These are phyloP conservation scores for Pythium rishiriense DNA, from an alignment of 352 stramenopile species.

Conservation along the genomic window DNA sequence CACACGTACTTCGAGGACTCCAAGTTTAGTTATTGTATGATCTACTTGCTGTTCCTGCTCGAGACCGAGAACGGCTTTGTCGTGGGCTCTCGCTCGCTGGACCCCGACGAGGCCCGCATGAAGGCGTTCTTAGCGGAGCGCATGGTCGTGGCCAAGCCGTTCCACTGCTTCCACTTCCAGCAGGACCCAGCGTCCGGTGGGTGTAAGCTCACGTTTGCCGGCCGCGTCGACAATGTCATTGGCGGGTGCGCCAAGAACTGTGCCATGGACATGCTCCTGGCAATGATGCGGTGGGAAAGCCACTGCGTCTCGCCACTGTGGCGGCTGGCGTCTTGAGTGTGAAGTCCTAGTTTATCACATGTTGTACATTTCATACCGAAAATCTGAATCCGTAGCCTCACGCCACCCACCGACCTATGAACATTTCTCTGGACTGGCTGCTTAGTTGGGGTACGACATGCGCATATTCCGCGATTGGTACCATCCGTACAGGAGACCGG, in stretches of 20 bases:
- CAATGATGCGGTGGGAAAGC: constrained; percentile 33
- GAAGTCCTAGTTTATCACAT: no score
- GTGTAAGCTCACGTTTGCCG: constrained; percentile 22
- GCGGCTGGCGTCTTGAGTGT: constrained; percentile 1
- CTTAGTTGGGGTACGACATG: constrained; percentile 1
- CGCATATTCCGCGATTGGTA: constrained; percentile 28
- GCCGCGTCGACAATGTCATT: constrained; percentile 19
- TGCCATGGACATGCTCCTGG: constrained; percentile 31
- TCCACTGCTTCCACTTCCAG: constrained; percentile 30
- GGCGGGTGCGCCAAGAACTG: constrained; percentile 9
- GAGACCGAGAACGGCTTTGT: constrained; percentile 28
- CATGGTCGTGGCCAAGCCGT: constrained; percentile 25
- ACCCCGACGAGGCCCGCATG: constrained; percentile 20
- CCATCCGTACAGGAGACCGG: constrained; percentile 35
- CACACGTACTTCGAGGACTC: constrained; percentile 15
- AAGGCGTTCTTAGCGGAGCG: constrained; percentile 12
- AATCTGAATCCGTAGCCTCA: not conserved
- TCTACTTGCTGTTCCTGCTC: constrained; percentile 31
- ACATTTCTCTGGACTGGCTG: not conserved
- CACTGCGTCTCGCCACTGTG: constrained; percentile 28
- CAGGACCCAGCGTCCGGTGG: not conserved
- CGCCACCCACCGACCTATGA: no score
- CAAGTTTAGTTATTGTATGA: constrained; percentile 25
- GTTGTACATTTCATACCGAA: constrained; percentile 1
- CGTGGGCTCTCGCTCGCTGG: constrained; percentile 25